These are phyloP conservation scores for Protomyces pachydermus DNA, from an alignment of 1,139 yeast genomes.

Conservation along the genomic window DNA sequence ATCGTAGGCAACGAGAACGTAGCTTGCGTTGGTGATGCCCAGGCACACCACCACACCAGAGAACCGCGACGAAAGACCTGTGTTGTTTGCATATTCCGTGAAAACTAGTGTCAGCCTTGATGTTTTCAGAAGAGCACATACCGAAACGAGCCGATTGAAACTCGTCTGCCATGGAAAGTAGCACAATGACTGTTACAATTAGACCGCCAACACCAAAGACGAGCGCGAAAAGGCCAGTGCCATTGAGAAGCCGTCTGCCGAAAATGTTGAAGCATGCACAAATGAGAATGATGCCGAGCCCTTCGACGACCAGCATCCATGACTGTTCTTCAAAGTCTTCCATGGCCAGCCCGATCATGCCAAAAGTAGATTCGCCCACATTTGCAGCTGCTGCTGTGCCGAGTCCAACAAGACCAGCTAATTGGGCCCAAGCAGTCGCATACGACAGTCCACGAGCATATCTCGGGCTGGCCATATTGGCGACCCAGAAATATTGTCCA, in stretches of 20 bases:
- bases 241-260: constrained; percentile 34
- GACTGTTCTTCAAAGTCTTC: constrained; percentile 28
- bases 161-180: constrained; percentile 33
- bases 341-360: constrained; percentile 33
- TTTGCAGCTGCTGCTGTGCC: constrained; percentile 35
- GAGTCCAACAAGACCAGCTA: constrained; percentile 35
- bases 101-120: constrained; percentile 24
- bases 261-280: constrained; percentile 30
- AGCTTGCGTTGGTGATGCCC: constrained; percentile 72
- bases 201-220: constrained; percentile 35
- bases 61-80: constrained; percentile 33
- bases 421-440: constrained; percentile 31
- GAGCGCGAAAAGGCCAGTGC: constrained; percentile 35
- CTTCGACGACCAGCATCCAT: constrained; percentile 30
- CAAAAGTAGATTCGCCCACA: constrained; percentile 34
- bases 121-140: neutral
- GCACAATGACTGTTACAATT: constrained; percentile 33
- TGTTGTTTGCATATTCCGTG: constrained; percentile 32
- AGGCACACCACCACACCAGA: constrained; percentile 38
- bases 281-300: constrained; percentile 27
- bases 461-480: constrained; percentile 34
- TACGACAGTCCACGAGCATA: constrained; percentile 31
- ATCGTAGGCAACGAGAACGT: constrained; percentile 77
- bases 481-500: constrained; percentile 38
- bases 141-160: constrained; percentile 35